Evolutionary conservation across 176 grass and related monocot species (phyloP).

Genomic region (Melocanna baccifera): DNA sequence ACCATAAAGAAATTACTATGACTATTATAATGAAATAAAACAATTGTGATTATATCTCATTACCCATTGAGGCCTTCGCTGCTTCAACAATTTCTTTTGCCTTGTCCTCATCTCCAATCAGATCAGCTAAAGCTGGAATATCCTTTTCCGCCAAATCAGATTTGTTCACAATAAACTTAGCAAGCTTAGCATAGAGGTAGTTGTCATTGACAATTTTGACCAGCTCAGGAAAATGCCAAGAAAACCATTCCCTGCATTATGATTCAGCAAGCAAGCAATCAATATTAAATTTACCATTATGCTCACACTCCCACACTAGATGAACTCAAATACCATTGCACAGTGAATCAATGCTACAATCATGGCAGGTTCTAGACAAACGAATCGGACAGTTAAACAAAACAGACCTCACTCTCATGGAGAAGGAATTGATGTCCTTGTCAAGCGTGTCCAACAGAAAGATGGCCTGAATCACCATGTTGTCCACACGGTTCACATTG

Average conservation of each 20-base stretch:
- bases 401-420: slow-evolving; percentile 80
- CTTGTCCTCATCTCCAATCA: slow-evolving; percentile 82
- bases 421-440: slow-evolving; percentile 84
- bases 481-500: slow-evolving; percentile 82
- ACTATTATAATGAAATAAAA: background rate
- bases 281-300: background rate
- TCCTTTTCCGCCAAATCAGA: slow-evolving; percentile 67
- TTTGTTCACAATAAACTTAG: slow-evolving; percentile 65
- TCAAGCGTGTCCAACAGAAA: slow-evolving; percentile 85
- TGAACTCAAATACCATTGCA: background rate
- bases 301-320: background rate
- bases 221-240: slow-evolving; percentile 84
- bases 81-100: slow-evolving; percentile 94
- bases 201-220: slow-evolving; percentile 87
- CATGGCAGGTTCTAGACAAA: background rate
- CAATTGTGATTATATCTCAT: background rate
- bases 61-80: slow-evolving; percentile 94
- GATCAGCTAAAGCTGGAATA: slow-evolving; percentile 54
- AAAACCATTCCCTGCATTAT: slow-evolving; percentile 74
- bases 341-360: background rate
- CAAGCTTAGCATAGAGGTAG: slow-evolving; percentile 80
- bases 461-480: slow-evolving; percentile 95
- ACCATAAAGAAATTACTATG: background rate
- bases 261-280: background rate
- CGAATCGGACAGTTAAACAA: background rate